Evolutionary conservation across 2,329 filamentous ascomycete genomes (phyloP).

Genomic region (Cladorrhinum sp.): DNA sequence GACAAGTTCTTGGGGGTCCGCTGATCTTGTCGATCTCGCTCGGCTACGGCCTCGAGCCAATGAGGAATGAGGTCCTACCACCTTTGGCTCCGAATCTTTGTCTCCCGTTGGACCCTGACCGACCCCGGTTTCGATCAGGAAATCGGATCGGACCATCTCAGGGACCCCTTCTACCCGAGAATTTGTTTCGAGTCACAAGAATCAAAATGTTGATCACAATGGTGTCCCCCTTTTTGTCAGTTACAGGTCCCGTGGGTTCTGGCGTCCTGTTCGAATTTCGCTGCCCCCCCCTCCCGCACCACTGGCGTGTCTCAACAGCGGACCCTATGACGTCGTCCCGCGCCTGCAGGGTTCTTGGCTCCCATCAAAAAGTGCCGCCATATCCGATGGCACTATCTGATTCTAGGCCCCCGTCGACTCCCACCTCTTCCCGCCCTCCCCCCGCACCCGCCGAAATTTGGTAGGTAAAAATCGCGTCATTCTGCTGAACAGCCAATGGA

Average conservation of each 20-base stretch:
- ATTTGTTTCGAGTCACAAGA: background rate
- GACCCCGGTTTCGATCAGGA: background rate
- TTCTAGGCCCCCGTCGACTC: constrained; percentile 13
- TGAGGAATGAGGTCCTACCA: background rate
- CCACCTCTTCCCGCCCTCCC: background rate
- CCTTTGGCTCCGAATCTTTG: background rate
- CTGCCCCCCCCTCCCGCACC: background rate
- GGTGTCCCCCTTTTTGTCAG: background rate
- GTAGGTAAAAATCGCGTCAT: constrained; percentile 16
- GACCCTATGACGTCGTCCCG: constrained; percentile 21
- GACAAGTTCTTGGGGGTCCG: constrained; percentile 12
- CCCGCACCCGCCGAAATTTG: constrained; percentile 6
- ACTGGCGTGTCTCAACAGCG: background rate
- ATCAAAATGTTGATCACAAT: background rate
- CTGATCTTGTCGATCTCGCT: constrained; percentile 18
- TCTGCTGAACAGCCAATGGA: background rate
- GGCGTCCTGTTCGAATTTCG: background rate
- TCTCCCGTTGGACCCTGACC: constrained; percentile 19
- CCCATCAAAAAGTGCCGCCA: constrained; percentile 18
- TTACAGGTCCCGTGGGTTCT: background rate
- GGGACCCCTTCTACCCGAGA: too few relatives aligned
- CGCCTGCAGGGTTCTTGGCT: constrained; percentile 13
- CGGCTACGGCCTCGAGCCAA: constrained; percentile 10
- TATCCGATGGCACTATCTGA: constrained; percentile 19
- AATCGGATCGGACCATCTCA: too few relatives aligned